A percentile compares a stretch with the other conserved stretches of the same genome.
Evolutionary conservation across 2,329 filamentous ascomycete species (phyloP).

Genomic region (Colletotrichum tropicicola): DNA sequence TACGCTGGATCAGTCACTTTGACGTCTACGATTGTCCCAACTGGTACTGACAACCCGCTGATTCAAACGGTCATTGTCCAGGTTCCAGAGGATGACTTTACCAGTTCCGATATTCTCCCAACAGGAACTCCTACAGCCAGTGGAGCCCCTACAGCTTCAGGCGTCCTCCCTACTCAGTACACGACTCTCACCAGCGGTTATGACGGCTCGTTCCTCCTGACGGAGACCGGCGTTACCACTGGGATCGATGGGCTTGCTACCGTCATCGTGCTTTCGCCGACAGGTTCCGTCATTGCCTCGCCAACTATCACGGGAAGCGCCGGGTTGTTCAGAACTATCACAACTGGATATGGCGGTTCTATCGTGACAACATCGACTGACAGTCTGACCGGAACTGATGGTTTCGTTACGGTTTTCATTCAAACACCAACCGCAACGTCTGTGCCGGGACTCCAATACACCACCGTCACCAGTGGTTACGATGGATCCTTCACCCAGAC

Average conservation of each 20-base stretch:
- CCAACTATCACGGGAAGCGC: neutral
- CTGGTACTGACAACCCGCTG: neutral
- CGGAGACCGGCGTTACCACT: neutral
- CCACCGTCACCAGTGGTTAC: neutral
- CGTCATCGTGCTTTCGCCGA: neutral
- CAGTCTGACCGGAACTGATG: neutral
- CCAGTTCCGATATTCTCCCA: neutral
- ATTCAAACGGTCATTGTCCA: neutral
- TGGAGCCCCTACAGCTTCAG: neutral
- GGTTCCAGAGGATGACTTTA: neutral
- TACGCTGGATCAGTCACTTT: neutral
- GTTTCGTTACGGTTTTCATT: neutral
- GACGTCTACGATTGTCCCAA: neutral
- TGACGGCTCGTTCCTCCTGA: neutral
- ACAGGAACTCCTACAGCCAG: neutral
- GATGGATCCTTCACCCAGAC: neutral
- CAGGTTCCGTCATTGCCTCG: neutral
- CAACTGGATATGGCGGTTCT: neutral
- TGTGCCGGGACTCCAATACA: neutral
- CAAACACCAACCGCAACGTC: neutral
- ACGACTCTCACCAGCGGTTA: constrained; percentile 10
- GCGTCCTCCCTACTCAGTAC: neutral
- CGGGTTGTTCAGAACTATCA: neutral
- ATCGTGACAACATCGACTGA: neutral
- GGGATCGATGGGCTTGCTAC: neutral